Percentiles rank a stretch among this genome's conserved stretches.
These are phyloP conservation scores for Dimargaris verticillata DNA, from an alignment of 192 early-diverging fungal genomes.

Conservation along the genomic window DNA sequence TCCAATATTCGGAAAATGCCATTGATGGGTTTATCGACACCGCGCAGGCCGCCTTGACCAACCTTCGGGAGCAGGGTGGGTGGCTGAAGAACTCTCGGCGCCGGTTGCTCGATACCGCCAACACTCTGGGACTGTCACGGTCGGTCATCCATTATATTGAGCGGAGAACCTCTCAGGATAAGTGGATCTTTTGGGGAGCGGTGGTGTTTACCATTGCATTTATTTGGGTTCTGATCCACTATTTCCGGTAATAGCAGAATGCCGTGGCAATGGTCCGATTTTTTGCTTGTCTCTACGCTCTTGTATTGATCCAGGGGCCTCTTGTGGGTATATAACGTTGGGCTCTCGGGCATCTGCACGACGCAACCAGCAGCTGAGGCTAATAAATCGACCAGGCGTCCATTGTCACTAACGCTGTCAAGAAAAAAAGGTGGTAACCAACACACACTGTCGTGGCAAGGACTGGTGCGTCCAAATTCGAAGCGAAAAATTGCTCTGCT, in stretches of 20 bases:
- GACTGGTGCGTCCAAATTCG: too few relatives aligned
- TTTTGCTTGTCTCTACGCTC: too few relatives aligned
- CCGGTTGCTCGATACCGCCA: conserved; percentile 11
- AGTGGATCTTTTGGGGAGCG: conserved; percentile 11
- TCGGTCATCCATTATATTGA: conserved; percentile 11
- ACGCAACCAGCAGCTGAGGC: too few relatives aligned
- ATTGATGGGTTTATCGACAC: conserved; percentile 11
- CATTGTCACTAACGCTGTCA: too few relatives aligned
- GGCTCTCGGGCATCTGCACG: too few relatives aligned
- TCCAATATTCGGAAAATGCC: conserved; percentile 3
- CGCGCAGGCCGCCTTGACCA: not conserved
- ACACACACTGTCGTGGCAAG: too few relatives aligned
- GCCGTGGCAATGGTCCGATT: too few relatives aligned
- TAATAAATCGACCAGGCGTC: too few relatives aligned
- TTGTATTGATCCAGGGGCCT: too few relatives aligned
- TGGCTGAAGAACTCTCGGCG: conserved; percentile 7
- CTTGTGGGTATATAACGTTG: too few relatives aligned
- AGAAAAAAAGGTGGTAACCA: too few relatives aligned
- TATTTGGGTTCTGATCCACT: conserved; percentile 9
- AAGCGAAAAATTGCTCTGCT: too few relatives aligned
- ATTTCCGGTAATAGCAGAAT: conserved; percentile 3
- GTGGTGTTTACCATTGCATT: conserved; percentile 4
- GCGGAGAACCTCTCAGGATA: conserved; percentile 9
- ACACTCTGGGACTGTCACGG: conserved; percentile 13
- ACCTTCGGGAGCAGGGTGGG: conserved; percentile 7